These are phyloP conservation scores for Cercospora janseana DNA, from an alignment of 2,329 filamentous ascomycete species.

Conservation along the genomic window DNA sequence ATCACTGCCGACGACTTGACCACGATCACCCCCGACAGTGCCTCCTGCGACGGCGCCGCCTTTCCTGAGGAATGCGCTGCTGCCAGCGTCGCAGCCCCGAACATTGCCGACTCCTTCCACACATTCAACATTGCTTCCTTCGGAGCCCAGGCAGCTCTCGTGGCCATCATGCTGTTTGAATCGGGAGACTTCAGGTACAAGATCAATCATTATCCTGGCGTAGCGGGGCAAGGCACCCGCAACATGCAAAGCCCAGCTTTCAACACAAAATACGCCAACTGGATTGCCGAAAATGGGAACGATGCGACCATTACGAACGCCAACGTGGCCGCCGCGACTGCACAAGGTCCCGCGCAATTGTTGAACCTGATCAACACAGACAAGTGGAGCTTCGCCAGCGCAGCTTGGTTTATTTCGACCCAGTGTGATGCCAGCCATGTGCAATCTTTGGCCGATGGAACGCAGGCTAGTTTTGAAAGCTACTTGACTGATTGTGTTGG, in stretches of 20 bases:
- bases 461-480: slow-evolving; percentile 50
- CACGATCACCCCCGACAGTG: slow-evolving; percentile 58
- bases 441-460: slow-evolving; percentile 47
- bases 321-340: slow-evolving; percentile 24
- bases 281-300: slow-evolving; percentile 40
- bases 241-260: slow-evolving; percentile 62
- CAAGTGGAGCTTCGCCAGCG: slow-evolving; percentile 56
- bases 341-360: slow-evolving; percentile 45
- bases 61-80: slow-evolving; percentile 62
- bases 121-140: slow-evolving; percentile 56
- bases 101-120: slow-evolving; percentile 56
- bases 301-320: slow-evolving; percentile 23
- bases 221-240: slow-evolving; percentile 68
- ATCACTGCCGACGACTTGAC: slow-evolving; percentile 47
- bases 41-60: slow-evolving; percentile 50
- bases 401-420: slow-evolving; percentile 60
- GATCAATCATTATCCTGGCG: slow-evolving; percentile 61
- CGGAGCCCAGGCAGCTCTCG: slow-evolving; percentile 65
- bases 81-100: slow-evolving; percentile 59
- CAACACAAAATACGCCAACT: slow-evolving; percentile 57
- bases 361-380: slow-evolving; percentile 51
- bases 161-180: slow-evolving; percentile 72
- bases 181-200: slow-evolving; percentile 67
- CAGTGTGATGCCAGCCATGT: slow-evolving; percentile 52
- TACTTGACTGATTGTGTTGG: slow-evolving; percentile 58